Evolutionary conservation across 345 rosid genomes (phyloP), one percentile per base, ranked within the genome.

Genomic region (Dimocarpus longan): DNA sequence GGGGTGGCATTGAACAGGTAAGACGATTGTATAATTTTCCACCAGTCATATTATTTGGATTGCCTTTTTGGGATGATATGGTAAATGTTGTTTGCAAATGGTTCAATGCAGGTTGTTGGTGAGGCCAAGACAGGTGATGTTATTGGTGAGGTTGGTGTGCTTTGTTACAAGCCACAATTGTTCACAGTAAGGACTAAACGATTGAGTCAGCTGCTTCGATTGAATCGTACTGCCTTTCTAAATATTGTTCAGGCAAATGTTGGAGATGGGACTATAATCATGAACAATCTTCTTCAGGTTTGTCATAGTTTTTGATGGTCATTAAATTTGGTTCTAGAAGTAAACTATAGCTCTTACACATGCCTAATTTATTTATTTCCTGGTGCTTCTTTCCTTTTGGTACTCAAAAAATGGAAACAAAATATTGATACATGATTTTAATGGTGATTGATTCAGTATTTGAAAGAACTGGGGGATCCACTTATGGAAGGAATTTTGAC

Each of bases 271-370:
- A 90, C 97, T 37, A 85, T 93, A 28, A 93, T 95, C 77, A 91
- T 92, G 90, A 91, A 89, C 80, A 95, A 95, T 82, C 91, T 92
- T 79, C 97, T 95, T 82, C 93, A 93, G 92, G 98, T 90, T 26
- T n/a, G 82, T 65, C 73, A 28, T 73, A 57, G 6, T 21, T 68
- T 67, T 50, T 7, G 24, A 10, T 39, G 11, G 21, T 60, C 21
- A 37, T 48, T 78, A 32, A 5, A 4, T 68, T 40, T 26, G 12
- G 9, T 21, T 66, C 52, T 44, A 18, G 12, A n/a, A 68, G 54
- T 63, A 7, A 59, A 46, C 8, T 2, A 11, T 46, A 46, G 52
- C 52, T 46, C 52, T 46, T 46, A 3, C 18, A 13, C 13, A 52
- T 52, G 13, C 57, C 57, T 52, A 52, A 52, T 15, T 42, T 5